A percentile compares a stretch with the other conserved stretches of the same genome.
Evolutionary conservation across 1,139 yeast genomes (phyloP).

Genomic region (Torulaspora pretoriensis): DNA sequence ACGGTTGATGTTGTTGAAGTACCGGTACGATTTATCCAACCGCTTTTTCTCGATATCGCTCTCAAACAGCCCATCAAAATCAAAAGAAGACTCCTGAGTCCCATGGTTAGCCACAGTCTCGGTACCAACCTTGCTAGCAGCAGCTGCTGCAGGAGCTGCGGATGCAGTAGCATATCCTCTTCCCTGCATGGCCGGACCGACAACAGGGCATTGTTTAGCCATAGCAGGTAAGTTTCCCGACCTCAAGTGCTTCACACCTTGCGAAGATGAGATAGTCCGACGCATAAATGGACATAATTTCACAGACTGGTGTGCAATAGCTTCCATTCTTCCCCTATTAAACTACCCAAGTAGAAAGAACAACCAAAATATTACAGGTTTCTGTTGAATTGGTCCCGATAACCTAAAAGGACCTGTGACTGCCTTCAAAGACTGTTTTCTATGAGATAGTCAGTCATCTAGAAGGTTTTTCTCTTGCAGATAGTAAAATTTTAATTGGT

Average conservation of each 20-base stretch:
- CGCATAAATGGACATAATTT: constrained; percentile 82
- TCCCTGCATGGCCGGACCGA: constrained; percentile 64
- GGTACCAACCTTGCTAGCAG: constrained; percentile 38
- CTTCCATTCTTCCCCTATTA: constrained; percentile 52
- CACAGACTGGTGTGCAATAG: constrained; percentile 72
- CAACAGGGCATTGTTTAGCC: constrained; percentile 81
- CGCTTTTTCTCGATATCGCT: constrained; percentile 69
- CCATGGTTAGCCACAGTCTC: constrained; percentile 30
- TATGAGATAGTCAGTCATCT: constrained; percentile 1
- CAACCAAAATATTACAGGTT: background rate
- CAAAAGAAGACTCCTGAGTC: constrained; percentile 50
- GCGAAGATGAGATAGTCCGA: constrained; percentile 54
- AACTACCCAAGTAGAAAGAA: background rate
- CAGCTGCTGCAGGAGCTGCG: constrained; percentile 32
- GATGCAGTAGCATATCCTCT: constrained; percentile 34
- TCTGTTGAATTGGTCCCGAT: background rate
- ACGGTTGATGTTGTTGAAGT: constrained; percentile 93
- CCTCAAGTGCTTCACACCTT: constrained; percentile 51
- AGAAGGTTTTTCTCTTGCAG: background rate
- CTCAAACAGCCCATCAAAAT: constrained; percentile 61
- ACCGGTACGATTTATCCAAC: constrained; percentile 86
- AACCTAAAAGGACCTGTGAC: background rate
- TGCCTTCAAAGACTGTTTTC: background rate
- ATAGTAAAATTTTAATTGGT: background rate
- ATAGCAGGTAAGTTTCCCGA: constrained; percentile 50